Evolutionary conservation across 2,329 filamentous ascomycete genomes (phyloP).

Genomic region (Claviceps paspali): DNA sequence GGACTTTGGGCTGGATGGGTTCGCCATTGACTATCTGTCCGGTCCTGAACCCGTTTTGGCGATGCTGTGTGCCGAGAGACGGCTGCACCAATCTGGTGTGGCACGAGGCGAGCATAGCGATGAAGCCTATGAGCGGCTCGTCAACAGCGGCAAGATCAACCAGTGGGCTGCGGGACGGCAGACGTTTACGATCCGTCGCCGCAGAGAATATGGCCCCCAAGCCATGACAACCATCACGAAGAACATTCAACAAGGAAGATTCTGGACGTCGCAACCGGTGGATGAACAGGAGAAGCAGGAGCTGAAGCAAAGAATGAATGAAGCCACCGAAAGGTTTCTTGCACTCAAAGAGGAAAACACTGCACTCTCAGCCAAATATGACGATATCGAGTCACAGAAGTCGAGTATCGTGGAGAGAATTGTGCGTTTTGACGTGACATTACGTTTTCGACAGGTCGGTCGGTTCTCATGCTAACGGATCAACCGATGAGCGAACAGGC

Average conservation of each 20-base stretch:
- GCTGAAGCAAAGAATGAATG: slow-evolving; percentile 37
- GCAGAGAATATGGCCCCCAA: slow-evolving; percentile 64
- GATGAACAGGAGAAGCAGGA: slow-evolving; percentile 50
- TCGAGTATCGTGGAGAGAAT: slow-evolving; percentile 23
- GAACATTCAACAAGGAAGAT: slow-evolving; percentile 41
- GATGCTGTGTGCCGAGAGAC: slow-evolving; percentile 67
- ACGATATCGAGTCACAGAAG: slow-evolving; percentile 27
- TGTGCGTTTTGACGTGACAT: slow-evolving; percentile 13
- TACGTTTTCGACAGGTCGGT: too few relatives aligned
- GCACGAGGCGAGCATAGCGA: slow-evolving; percentile 47
- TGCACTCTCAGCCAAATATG: slow-evolving; percentile 22
- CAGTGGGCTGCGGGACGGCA: slow-evolving; percentile 56
- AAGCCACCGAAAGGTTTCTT: slow-evolving; percentile 21
- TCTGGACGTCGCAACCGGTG: slow-evolving; percentile 66
- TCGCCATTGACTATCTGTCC: slow-evolving; percentile 61
- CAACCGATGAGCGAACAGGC: slow-evolving; percentile 23
- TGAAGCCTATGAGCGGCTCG: slow-evolving; percentile 51
- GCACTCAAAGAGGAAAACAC: slow-evolving; percentile 19
- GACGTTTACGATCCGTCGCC: slow-evolving; percentile 49
- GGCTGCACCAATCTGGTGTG: slow-evolving; percentile 54
- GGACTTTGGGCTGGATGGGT: slow-evolving; percentile 57
- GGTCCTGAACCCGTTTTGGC: slow-evolving; percentile 74
- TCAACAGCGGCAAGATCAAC: slow-evolving; percentile 39
- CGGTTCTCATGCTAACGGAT: slow-evolving; percentile 5
- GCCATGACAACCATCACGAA: slow-evolving; percentile 56